Evolutionary conservation across 192 early-diverging fungal genomes (phyloP).

Genomic region (Gryganskiella cystojenkinii): DNA sequence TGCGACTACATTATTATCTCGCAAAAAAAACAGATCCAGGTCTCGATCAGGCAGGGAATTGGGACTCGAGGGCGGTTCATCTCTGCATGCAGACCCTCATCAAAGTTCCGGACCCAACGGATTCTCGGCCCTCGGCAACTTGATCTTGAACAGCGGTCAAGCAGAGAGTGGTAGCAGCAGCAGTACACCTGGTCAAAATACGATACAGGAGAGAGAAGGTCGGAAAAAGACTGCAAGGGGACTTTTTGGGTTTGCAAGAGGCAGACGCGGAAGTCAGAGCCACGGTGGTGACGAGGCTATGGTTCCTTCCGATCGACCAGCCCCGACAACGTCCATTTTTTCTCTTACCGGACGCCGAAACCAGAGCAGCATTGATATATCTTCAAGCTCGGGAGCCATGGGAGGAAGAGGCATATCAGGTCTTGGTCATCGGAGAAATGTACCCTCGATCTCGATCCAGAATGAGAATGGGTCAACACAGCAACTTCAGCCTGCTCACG

Average conservation of each 20-base stretch:
- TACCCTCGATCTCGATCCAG: conserved; percentile 40
- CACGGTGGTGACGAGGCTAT: conserved; percentile 15
- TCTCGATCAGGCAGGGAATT: conserved; percentile 24
- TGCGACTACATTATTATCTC: too few species aligned
- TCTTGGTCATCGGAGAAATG: conserved; percentile 25
- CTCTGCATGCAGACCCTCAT: background rate
- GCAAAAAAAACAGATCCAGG: conserved; percentile 17
- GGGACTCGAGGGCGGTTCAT: background rate
- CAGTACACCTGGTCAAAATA: background rate
- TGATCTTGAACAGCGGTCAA: conserved; percentile 1
- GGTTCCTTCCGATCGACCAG: background rate
- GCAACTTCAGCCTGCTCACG: conserved; percentile 2
- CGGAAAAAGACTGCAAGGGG: conserved; percentile 26
- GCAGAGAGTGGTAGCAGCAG: background rate
- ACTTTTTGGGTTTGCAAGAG: conserved; percentile 30
- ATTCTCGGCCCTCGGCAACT: conserved; percentile 14
- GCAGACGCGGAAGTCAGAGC: conserved; percentile 7
- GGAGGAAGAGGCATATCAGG: background rate
- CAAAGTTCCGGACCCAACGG: conserved; percentile 4
- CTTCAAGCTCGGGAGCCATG: background rate
- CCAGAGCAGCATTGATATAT: conserved; percentile 27
- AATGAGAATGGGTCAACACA: background rate
- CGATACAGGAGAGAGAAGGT: conserved; percentile 15
- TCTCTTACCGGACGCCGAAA: conserved; percentile 7
- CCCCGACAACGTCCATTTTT: background rate